Conservation (phyloP, 2,329 filamentous ascomycete species). For the Graphium sp. region DNA sequence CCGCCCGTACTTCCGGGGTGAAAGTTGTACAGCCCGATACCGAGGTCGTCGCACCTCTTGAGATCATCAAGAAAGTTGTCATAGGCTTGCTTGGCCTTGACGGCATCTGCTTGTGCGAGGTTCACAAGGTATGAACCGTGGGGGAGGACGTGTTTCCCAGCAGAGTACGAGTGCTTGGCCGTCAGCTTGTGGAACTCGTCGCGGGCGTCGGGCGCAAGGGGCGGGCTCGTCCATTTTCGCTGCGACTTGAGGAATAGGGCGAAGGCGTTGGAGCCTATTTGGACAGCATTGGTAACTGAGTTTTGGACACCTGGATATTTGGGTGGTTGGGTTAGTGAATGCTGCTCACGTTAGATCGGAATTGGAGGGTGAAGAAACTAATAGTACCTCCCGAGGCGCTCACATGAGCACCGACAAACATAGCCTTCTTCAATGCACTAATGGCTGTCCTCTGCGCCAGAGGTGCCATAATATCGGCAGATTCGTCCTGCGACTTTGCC, state of each 20-base stretch:
- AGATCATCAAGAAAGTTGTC: slow-evolving; percentile 77
- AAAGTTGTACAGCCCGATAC: slow-evolving; percentile 93
- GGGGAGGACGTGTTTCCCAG: slow-evolving; percentile 59
- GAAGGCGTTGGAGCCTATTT: slow-evolving; percentile 84
- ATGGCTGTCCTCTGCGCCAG: slow-evolving; percentile 51
- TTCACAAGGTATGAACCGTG: slow-evolving; percentile 97
- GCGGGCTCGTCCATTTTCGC: slow-evolving; percentile 80
- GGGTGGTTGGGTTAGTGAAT: background rate
- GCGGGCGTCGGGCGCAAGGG: slow-evolving; percentile 50
- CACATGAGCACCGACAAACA: slow-evolving; percentile 87
- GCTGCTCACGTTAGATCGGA: background rate
- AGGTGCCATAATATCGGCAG: slow-evolving; percentile 28
- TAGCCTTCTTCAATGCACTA: slow-evolving; percentile 43
- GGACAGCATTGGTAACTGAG: slow-evolving; percentile 56
- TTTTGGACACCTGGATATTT: slow-evolving; percentile 71
- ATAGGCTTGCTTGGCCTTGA: slow-evolving; percentile 76
- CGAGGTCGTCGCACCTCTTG: slow-evolving; percentile 65
- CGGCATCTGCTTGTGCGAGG: slow-evolving; percentile 66
- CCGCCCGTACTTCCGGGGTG: slow-evolving; percentile 76
- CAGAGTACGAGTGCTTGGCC: slow-evolving; percentile 53
- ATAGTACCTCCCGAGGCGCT: slow-evolving; percentile 63
- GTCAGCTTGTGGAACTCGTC: slow-evolving; percentile 55
- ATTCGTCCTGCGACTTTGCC: slow-evolving; percentile 13
- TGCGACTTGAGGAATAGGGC: slow-evolving; percentile 94
- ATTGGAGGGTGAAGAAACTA: background rate